A percentile compares a stretch with the other conserved stretches of the same genome.
Evolutionary conservation across 495 filamentous ascomycete species (phyloP).

Genomic region (Lasiosphaeris hirsuta): DNA sequence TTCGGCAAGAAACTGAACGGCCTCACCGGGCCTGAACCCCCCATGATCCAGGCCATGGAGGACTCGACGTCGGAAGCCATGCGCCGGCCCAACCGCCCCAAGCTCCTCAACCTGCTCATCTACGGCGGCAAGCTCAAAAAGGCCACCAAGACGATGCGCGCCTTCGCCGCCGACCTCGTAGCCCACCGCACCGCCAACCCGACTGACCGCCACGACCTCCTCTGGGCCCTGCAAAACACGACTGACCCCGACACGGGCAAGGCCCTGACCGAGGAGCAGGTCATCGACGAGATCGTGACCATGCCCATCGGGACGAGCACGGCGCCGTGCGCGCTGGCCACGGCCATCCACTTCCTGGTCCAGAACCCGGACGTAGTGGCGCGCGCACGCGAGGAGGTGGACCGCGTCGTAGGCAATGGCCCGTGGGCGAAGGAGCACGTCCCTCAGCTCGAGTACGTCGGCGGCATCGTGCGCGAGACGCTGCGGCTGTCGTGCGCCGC

Average conservation of each 20-base stretch:
- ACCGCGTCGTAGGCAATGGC: conserved; percentile 53
- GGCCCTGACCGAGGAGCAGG: conserved; percentile 53
- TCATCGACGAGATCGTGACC: conserved; percentile 67
- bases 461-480: conserved; percentile 62
- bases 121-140: conserved; percentile 52
- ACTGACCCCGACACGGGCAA: conserved; percentile 64
- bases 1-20: conserved; percentile 69
- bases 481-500: conserved; percentile 62
- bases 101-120: conserved; percentile 52
- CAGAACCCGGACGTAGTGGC: conserved; percentile 58
- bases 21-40: conserved; percentile 58
- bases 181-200: conserved; percentile 54
- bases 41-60: conserved; percentile 63
- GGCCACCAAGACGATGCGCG: conserved; percentile 51
- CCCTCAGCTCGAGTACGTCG: conserved; percentile 58
- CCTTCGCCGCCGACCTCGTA: conserved; percentile 56
- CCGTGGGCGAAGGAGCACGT: conserved; percentile 55
- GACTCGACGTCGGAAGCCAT: conserved; percentile 59
- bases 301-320: conserved; percentile 49
- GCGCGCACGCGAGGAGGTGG: conserved; percentile 65
- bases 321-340: conserved; percentile 48
- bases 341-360: conserved; percentile 57
- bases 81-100: conserved; percentile 51
- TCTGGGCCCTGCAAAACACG: conserved; percentile 62
- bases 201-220: conserved; percentile 61